phyloP scores from a whole-genome alignment of 129 eudicot species.

The Deinandra increscens region DNA sequence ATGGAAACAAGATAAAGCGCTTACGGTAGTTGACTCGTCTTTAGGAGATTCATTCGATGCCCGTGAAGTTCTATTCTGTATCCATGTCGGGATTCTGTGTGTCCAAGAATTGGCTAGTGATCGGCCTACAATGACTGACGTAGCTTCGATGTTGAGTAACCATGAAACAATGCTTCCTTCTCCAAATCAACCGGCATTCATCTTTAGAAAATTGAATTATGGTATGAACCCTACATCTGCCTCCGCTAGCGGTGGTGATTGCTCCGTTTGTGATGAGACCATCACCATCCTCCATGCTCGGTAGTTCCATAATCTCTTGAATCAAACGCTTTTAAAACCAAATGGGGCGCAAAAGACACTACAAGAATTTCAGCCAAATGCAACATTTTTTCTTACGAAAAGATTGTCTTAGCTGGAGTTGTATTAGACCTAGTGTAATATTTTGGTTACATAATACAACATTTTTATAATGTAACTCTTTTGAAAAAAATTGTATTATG shows the following conservation, averaged over 20 bases:
- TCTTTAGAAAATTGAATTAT: conserved; percentile 24
- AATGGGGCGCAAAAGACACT: not conserved
- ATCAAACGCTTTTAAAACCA: not conserved
- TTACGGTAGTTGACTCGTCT: conserved; percentile 41
- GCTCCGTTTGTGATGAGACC: conserved; percentile 19
- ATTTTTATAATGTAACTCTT: no score
- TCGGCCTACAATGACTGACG: conserved; percentile 56
- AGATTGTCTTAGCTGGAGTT: no score
- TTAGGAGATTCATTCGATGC: conserved; percentile 29
- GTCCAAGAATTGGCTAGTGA: conserved; percentile 54
- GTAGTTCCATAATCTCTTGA: conserved; percentile 1
- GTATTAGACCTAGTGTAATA: no score
- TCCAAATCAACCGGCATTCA: conserved; percentile 58
- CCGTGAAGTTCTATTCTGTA: conserved; percentile 46
- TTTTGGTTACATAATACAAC: no score
- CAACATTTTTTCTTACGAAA: no score
- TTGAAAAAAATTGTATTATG: no score
- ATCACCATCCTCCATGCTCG: conserved; percentile 33
- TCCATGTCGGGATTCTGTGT: conserved; percentile 58
- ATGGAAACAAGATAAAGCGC: conserved; percentile 46
- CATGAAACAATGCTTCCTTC: conserved; percentile 35
- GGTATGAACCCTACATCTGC: conserved; percentile 23
- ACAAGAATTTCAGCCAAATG: no score
- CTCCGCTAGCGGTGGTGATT: conserved; percentile 23
- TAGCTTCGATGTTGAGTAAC: conserved; percentile 47